Percentiles rank a stretch among this genome's conserved stretches.
phyloP scores from a whole-genome alignment of 352 stramenopile genomes.

The Globisporangium cystogenes region DNA sequence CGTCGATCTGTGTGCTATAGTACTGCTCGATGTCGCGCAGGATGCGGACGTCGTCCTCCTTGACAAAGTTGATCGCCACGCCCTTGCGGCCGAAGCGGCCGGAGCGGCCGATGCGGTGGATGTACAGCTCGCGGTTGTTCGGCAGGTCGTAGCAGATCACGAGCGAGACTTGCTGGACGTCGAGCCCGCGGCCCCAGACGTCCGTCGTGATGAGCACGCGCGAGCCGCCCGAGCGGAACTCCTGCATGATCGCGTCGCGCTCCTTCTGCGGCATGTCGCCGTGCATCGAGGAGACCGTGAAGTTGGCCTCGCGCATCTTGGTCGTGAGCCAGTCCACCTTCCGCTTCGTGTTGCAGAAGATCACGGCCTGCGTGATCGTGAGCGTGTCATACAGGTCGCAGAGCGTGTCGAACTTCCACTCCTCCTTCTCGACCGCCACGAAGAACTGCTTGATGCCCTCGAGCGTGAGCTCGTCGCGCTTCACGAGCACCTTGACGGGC shows the following conservation, averaged over 20 bases:
- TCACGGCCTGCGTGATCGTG: constrained; percentile 99
- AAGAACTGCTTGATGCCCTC: constrained; percentile 99
- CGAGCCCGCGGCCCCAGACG: constrained; percentile 98
- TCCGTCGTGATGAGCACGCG: constrained; percentile 99
- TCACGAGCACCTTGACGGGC: constrained; percentile 98
- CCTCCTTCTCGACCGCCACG: constrained; percentile 97
- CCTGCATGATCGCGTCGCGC: constrained; percentile 99
- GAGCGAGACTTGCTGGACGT: constrained; percentile 98
- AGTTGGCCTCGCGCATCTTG: constrained; percentile 99
- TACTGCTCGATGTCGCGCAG: constrained; percentile 99
- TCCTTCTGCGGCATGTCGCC: constrained; percentile 99
- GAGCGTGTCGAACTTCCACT: constrained; percentile 99
- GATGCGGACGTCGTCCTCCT: constrained; percentile 97
- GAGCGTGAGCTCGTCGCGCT: constrained; percentile 99
- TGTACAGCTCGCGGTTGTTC: constrained; percentile 99
- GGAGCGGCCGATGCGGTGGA: constrained; percentile 99
- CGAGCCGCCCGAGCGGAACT: constrained; percentile 98
- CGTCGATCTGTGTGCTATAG: constrained; percentile 99
- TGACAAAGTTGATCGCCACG: constrained; percentile 99
- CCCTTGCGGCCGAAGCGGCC: constrained; percentile 99
- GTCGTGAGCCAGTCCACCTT: constrained; percentile 99
- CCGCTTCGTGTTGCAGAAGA: constrained; percentile 99
- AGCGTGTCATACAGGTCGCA: constrained; percentile 99
- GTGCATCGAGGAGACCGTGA: constrained; percentile 99
- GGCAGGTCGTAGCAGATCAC: constrained; percentile 99